Evolutionary conservation across 2,329 filamentous ascomycete genomes (phyloP).

Genomic region (Sphaceloma murrayae): DNA sequence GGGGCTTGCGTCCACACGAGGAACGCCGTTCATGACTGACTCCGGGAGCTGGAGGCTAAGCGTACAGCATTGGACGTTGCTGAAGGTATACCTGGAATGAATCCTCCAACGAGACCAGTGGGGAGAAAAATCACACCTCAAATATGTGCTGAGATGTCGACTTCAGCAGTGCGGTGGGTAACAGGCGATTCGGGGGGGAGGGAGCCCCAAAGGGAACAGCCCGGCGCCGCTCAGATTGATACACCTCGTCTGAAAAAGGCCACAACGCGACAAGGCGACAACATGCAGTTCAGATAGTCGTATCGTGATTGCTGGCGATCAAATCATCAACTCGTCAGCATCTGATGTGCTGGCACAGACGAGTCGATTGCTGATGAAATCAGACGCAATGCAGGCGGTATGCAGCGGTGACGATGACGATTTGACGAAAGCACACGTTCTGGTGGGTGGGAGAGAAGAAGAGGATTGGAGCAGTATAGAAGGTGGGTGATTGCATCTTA

Average conservation of each 20-base stretch:
- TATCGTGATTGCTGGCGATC: neutral
- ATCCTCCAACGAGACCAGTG: too few species aligned
- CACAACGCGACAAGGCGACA: conserved; percentile 8
- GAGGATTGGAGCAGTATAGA: conserved; percentile 8
- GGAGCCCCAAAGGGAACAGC: neutral
- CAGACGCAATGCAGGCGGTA: neutral
- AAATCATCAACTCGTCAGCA: neutral
- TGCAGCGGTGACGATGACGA: conserved; percentile 5
- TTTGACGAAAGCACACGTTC: neutral
- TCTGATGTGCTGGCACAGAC: neutral
- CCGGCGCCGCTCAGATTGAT: conserved; percentile 11
- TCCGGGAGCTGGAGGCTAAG: too few species aligned
- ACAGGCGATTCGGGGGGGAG: neutral
- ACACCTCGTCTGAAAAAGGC: conserved; percentile 5
- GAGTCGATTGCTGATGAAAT: conserved; percentile 7
- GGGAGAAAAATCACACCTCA: neutral
- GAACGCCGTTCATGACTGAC: conserved; percentile 16
- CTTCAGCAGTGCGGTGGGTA: neutral
- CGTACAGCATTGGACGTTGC: too few species aligned
- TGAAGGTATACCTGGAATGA: too few species aligned
- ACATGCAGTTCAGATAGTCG: neutral
- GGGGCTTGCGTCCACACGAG: neutral
- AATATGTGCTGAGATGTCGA: conserved; percentile 1
- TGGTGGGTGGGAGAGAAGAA: neutral
- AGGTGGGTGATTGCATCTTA: conserved; percentile 15